Evolutionary conservation across 345 rosid genomes (phyloP).

Genomic region (Salix arbutifolia): DNA sequence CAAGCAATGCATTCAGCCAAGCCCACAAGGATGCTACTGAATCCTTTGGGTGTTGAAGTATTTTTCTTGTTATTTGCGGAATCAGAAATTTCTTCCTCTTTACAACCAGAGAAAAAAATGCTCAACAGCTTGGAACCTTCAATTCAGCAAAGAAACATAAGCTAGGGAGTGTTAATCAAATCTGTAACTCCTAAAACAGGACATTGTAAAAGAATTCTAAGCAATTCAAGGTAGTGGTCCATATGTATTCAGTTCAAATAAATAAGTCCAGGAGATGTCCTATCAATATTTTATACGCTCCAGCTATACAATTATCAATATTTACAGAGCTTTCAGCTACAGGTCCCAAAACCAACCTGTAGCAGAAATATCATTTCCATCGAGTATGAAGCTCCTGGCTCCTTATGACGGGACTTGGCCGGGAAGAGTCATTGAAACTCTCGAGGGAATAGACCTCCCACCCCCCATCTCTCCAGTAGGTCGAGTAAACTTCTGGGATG

Average conservation of each 20-base stretch:
- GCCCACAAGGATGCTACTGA: constrained; percentile 49
- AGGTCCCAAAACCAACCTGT: not conserved
- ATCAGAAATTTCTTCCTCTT: constrained; percentile 27
- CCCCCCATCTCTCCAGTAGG: constrained; percentile 29
- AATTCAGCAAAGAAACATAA: constrained; percentile 17
- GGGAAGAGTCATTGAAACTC: not conserved
- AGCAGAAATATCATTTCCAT: constrained; percentile 12
- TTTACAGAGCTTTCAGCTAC: not conserved
- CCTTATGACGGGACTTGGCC: constrained; percentile 5
- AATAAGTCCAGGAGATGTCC: not conserved
- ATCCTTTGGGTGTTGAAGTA: constrained; percentile 22
- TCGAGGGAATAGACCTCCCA: constrained; percentile 31
- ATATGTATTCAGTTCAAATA: not conserved
- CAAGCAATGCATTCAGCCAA: constrained; percentile 67
- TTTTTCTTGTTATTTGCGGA: constrained; percentile 29
- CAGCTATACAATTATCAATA: not conserved
- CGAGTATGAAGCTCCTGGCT: constrained; percentile 16
- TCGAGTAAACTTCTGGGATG: constrained; percentile 15
- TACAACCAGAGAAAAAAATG: constrained; percentile 44
- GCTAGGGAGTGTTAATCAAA: not conserved
- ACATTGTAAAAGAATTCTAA: not conserved
- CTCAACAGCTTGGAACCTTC: constrained; percentile 64
- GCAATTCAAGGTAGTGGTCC: not conserved
- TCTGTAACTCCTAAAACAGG: not conserved
- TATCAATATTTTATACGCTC: not conserved